Conservation (phyloP, 768 basidiomycete species). For the Lactifluus echinatus region DNA sequence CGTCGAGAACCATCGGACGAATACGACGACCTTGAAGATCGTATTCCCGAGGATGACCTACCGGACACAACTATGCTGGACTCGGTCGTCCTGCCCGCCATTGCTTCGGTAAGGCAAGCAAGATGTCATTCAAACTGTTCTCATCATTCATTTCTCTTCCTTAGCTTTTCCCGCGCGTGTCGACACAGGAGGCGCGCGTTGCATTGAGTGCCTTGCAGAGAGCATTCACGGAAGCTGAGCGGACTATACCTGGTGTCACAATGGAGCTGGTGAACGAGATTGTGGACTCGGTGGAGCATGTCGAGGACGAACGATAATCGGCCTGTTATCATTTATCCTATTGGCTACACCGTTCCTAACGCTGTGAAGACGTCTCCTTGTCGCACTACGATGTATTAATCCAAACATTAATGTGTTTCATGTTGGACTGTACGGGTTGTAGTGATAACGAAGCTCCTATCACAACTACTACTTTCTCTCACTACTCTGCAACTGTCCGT, state of each 20-base stretch:
- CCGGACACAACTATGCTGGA: conserved; percentile 91
- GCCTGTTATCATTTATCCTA: neutral
- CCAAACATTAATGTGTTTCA: conserved; percentile 10
- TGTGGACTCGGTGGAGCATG: conserved; percentile 85
- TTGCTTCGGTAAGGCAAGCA: conserved; percentile 71
- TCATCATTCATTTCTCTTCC: conserved; percentile 10
- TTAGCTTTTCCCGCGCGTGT: conserved; percentile 86
- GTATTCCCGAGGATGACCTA: conserved; percentile 41
- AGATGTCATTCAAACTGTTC: neutral
- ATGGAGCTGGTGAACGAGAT: conserved; percentile 91
- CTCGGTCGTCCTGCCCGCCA: conserved; percentile 91
- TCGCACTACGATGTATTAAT: conserved; percentile 13
- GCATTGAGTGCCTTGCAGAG: conserved; percentile 80
- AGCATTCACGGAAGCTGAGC: conserved; percentile 92
- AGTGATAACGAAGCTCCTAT: conserved; percentile 4
- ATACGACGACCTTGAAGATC: conserved; percentile 52
- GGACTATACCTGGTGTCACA: conserved; percentile 91
- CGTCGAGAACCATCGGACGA: conserved; percentile 50
- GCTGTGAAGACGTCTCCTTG: neutral
- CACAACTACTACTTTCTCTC: conserved; percentile 12
- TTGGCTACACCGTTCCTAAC: conserved; percentile 13
- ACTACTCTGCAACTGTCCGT: conserved; percentile 35
- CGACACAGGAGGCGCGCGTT: conserved; percentile 84
- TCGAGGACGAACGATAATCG: conserved; percentile 60
- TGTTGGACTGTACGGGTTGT: conserved; percentile 12